These are phyloP conservation scores for Synura sp. DNA, from an alignment of 352 stramenopile genomes.

Conservation along the genomic window DNA sequence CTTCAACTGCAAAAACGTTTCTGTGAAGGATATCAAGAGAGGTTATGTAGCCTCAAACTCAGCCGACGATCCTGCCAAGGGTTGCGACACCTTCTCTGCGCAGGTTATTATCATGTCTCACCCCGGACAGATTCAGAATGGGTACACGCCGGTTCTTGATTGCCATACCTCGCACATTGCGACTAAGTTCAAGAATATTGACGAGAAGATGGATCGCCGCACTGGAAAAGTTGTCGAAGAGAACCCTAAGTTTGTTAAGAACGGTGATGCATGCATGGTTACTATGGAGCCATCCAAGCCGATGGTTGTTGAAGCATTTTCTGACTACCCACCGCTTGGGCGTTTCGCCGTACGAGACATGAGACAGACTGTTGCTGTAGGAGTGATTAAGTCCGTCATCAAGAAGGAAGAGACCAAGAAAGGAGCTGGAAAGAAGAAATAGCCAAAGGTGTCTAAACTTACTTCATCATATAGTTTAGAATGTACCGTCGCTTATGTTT, in stretches of 20 bases:
- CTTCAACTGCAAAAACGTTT: conserved; percentile 95
- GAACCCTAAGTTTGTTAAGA: conserved; percentile 88
- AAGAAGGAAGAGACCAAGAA: conserved; percentile 63
- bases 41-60: conserved; percentile 88
- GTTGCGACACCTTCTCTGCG: conserved; percentile 77
- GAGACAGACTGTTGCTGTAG: conserved; percentile 90
- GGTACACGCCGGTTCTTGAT: conserved; percentile 92
- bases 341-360: conserved; percentile 95
- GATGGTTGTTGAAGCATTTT: conserved; percentile 92
- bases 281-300: conserved; percentile 84
- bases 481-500: too few species aligned
- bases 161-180: conserved; percentile 94
- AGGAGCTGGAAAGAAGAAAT: conserved; percentile 50
- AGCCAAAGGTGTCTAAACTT: too few species aligned
- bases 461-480: too few species aligned
- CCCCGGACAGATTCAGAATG: conserved; percentile 78
- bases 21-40: conserved; percentile 83
- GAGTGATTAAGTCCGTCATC: conserved; percentile 89
- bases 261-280: conserved; percentile 91
- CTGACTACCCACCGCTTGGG: conserved; percentile 90
- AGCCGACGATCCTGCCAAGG: conserved; percentile 79
- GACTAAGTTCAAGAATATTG: conserved; percentile 89
- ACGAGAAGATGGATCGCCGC: conserved; percentile 90
- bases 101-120: conserved; percentile 93
- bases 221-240: conserved; percentile 89